phyloP scores from a whole-genome alignment of 495 filamentous ascomycete species.

The Cryomyces antarcticus region DNA sequence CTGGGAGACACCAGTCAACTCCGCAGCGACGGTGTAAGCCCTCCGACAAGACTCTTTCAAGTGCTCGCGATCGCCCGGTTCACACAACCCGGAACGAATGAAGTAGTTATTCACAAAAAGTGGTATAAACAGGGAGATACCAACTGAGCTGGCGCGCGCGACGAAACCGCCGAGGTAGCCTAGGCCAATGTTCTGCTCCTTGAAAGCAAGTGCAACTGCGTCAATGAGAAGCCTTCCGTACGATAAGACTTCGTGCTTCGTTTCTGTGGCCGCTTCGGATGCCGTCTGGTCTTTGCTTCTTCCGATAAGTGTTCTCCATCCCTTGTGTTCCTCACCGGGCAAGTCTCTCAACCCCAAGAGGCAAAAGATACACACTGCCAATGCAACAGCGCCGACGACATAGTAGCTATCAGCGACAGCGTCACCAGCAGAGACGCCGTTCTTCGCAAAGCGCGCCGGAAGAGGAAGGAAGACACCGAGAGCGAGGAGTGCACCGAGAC shows the following conservation, averaged over 20 bases:
- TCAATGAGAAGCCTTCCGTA: slow-evolving; percentile 27
- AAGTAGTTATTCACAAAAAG: slow-evolving; percentile 83
- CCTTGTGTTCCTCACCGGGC: slow-evolving; percentile 58
- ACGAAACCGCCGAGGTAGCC: slow-evolving; percentile 91
- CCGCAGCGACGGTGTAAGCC: slow-evolving; percentile 69
- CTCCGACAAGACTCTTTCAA: slow-evolving; percentile 61
- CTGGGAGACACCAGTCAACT: slow-evolving; percentile 74
- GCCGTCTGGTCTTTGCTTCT: slow-evolving; percentile 4
- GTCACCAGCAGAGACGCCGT: slow-evolving; percentile 40
- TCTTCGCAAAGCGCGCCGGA: slow-evolving; percentile 51
- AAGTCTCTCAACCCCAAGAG: slow-evolving; percentile 64
- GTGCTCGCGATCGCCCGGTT: slow-evolving; percentile 26
- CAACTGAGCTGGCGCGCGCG: slow-evolving; percentile 85
- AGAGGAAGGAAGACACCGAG: slow-evolving; percentile 67
- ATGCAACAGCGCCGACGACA: slow-evolving; percentile 49
- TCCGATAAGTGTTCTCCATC: slow-evolving; percentile 31
- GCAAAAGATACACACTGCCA: slow-evolving; percentile 51
- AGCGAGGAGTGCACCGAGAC: slow-evolving; percentile 74
- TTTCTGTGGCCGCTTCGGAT: not conserved
- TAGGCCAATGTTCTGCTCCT: slow-evolving; percentile 54
- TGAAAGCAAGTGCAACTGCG: slow-evolving; percentile 53
- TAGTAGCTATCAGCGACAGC: slow-evolving; percentile 72
- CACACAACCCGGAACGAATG: slow-evolving; percentile 58
- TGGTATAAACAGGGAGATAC: slow-evolving; percentile 83
- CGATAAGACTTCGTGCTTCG: slow-evolving; percentile 6